Evolutionary conservation across 345 rosid species (phyloP).

Genomic region (Rhizophora apiculata): DNA sequence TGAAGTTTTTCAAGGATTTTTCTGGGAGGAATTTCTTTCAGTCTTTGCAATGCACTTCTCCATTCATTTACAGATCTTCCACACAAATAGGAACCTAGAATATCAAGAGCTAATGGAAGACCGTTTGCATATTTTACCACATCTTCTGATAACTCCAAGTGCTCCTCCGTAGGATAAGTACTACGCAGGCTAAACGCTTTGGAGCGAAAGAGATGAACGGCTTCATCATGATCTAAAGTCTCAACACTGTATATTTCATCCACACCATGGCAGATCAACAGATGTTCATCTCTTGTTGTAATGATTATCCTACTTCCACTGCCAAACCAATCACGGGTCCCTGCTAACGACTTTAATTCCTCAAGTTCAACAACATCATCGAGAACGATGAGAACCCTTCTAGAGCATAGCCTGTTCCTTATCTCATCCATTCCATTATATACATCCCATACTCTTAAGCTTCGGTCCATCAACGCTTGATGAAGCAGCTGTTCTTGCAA

Average conservation of each 20-base stretch:
- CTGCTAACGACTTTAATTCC: not conserved
- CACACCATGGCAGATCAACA: not conserved
- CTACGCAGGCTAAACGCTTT: conserved; percentile 1
- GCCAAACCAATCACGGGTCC: conserved; percentile 9
- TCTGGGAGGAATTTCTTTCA: conserved; percentile 8
- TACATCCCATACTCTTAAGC: conserved; percentile 2
- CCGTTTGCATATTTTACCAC: not conserved
- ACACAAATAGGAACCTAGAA: conserved; percentile 10
- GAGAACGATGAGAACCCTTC: conserved; percentile 9
- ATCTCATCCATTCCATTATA: conserved; percentile 6
- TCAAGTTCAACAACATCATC: conserved; percentile 15
- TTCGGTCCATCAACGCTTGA: conserved; percentile 1
- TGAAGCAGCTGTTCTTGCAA: conserved; percentile 20
- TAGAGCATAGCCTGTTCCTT: not conserved
- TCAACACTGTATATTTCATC: conserved; percentile 1
- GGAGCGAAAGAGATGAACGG: conserved; percentile 14
- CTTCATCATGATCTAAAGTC: conserved; percentile 5
- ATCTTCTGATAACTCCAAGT: not conserved
- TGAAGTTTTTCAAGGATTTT: conserved; percentile 5
- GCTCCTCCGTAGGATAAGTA: not conserved
- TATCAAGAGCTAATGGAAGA: conserved; percentile 15
- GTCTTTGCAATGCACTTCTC: conserved; percentile 10
- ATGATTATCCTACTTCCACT: conserved; percentile 22
- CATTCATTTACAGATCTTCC: conserved; percentile 9
- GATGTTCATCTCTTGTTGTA: conserved; percentile 15